Evolutionary conservation across 306 rosid species (phyloP), one percentile per base, ranked within the genome.

Genomic region (Pueraria montana): DNA sequence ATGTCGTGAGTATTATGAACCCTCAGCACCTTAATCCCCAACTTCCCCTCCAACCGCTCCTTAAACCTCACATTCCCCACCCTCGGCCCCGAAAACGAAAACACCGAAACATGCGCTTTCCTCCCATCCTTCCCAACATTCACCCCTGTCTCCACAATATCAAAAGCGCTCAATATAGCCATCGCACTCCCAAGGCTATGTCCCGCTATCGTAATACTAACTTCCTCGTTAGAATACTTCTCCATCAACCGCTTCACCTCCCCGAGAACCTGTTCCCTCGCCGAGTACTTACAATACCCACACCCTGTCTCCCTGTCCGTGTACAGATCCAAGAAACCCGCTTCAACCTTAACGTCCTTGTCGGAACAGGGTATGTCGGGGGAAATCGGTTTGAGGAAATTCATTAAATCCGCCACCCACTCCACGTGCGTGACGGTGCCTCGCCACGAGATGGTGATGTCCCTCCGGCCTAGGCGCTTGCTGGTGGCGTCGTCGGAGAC

Each of bases 31-130:
- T 91, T 95, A 9, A 93, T 67, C 1, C 94, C 93, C 62, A 90
- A 26, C 13, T 73, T 1, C 18, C 48, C 20, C 68, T 93, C 94
- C 21, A 93, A 69, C 56, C 97, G 84, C 84, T 90, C 86, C 79
- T 86, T 93, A 58, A 95, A 95, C 82, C 91, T 70, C 17, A 82
- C 23, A 30, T 95, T 95, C 77, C 97, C 98, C 9, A 95, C 98
- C 24, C 98, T 90, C 4, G 98, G 98, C 56, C 98, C 97, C 16
- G 98, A 87, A 23, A 86, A 93, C 0, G 98, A 90, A 0, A 93
- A 72, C 13, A 90, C 98, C 0, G 90, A 77, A 3, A 93, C 87
- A 8, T 95, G 95, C 18, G 87, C 83, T 0, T 2, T 84, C 1
- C 78, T 45, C 2, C 94, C 80, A 46, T 89, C 85, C 40, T 26